Conservation (phyloP, 371 early-diverging fungal species). For the Amoeboaphelidium protococcarum region DNA sequence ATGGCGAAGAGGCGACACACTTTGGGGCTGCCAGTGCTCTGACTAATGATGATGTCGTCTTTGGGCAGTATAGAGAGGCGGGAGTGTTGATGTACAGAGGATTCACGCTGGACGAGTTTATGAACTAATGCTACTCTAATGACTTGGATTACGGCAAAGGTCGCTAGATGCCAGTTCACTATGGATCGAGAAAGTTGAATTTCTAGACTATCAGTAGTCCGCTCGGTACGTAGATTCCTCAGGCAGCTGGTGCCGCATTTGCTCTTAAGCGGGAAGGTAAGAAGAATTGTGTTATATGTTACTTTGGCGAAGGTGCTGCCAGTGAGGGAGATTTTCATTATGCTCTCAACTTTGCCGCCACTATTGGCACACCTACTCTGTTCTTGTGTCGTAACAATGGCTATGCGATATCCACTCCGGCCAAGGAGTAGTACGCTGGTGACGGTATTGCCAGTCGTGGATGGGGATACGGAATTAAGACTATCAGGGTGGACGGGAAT, state of each 20-base stretch:
- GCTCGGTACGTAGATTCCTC: slow-evolving; percentile 88
- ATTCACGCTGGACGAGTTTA: slow-evolving; percentile 66
- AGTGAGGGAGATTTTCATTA: slow-evolving; percentile 95
- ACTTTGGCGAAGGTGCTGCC: slow-evolving; percentile 94
- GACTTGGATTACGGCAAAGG: slow-evolving; percentile 70
- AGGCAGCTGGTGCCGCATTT: slow-evolving; percentile 93
- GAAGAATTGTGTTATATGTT: slow-evolving; percentile 55
- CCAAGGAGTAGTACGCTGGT: slow-evolving; percentile 78
- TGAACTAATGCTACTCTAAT: slow-evolving; percentile 89
- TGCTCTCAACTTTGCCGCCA: slow-evolving; percentile 86
- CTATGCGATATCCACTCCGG: slow-evolving; percentile 88
- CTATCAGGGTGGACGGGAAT: slow-evolving; percentile 90
- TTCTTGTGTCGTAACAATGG: slow-evolving; percentile 97
- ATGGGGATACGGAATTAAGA: slow-evolving; percentile 87
- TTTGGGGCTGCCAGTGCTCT: slow-evolving; percentile 76
- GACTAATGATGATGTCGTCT: slow-evolving; percentile 50
- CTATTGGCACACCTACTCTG: slow-evolving; percentile 61
- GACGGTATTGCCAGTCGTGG: slow-evolving; percentile 84
- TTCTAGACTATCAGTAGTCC: slow-evolving; percentile 94
- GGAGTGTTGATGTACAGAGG: slow-evolving; percentile 79
- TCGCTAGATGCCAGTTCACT: slow-evolving; percentile 94
- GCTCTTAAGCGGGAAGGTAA: slow-evolving; percentile 54
- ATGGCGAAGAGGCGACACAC: slow-evolving; percentile 82
- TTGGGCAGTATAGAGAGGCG: slow-evolving; percentile 85
- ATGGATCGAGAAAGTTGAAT: slow-evolving; percentile 50